Percentiles rank a stretch among this genome's conserved stretches.
Evolutionary conservation across 805 yeast species (phyloP).

Genomic region (Saccharomyces paradoxus): DNA sequence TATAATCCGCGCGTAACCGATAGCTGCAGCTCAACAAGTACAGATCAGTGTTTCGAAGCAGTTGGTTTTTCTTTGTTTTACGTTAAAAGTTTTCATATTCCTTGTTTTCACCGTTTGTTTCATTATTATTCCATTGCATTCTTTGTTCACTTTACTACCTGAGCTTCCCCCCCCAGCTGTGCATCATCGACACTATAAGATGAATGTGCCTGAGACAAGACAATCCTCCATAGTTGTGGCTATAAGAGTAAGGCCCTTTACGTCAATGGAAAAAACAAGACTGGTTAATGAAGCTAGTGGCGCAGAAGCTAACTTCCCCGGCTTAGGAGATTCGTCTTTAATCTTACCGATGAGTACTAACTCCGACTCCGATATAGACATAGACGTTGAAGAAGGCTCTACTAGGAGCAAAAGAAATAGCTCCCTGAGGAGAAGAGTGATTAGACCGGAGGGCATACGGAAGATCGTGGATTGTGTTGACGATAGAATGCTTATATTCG

Average conservation of each 20-base stretch:
- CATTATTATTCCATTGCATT: neutral
- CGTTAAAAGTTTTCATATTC: neutral
- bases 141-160: neutral
- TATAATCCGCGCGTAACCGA: neutral
- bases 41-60: neutral
- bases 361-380: neutral
- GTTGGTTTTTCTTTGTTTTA: neutral
- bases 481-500: conserved; percentile 78
- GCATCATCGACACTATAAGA: neutral
- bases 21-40: neutral
- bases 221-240: conserved; percentile 66
- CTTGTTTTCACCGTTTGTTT: neutral
- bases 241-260: conserved; percentile 81
- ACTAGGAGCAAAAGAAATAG: neutral
- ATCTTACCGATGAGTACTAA: conserved; percentile 8
- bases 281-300: conserved; percentile 37
- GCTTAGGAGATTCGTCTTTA: conserved; percentile 13
- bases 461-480: conserved; percentile 74
- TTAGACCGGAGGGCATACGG: conserved; percentile 46
- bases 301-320: conserved; percentile 3
- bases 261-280: conserved; percentile 44
- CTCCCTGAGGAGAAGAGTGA: conserved; percentile 6
- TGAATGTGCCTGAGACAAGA: conserved; percentile 5
- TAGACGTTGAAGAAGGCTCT: conserved; percentile 8
- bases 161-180: neutral